phyloP scores from a whole-genome alignment of 352 stramenopile genomes.

The Phytophthora fragariaefolia region DNA sequence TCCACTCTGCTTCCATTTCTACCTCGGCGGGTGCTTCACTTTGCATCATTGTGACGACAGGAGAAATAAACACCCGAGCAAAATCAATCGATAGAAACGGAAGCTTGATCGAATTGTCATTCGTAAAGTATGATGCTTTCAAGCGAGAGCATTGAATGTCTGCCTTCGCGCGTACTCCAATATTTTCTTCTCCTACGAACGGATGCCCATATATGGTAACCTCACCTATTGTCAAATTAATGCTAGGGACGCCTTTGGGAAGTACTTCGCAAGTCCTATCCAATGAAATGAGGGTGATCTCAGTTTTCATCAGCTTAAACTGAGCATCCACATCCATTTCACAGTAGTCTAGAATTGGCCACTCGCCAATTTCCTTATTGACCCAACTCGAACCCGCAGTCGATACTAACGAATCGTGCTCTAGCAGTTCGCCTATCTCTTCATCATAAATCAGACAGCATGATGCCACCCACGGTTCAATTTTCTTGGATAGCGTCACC shows the following conservation, averaged over 20 bases:
- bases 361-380: conserved; percentile 1
- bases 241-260: conserved; percentile 49
- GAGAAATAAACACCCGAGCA: conserved; percentile 63
- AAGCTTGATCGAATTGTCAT: conserved; percentile 24
- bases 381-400: background rate
- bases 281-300: conserved; percentile 44
- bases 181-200: conserved; percentile 49
- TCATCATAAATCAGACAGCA: conserved; percentile 17
- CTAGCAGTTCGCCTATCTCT: conserved; percentile 1
- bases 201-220: conserved; percentile 64
- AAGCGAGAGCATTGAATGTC: conserved; percentile 70
- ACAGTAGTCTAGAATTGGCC: conserved; percentile 24
- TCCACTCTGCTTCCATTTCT: conserved; percentile 82
- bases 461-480: conserved; percentile 38
- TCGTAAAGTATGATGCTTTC: conserved; percentile 50
- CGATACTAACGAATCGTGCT: background rate
- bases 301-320: conserved; percentile 60
- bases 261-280: conserved; percentile 52
- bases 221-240: conserved; percentile 60
- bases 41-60: conserved; percentile 48
- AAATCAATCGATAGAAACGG: conserved; percentile 75
- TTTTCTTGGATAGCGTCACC: conserved; percentile 27
- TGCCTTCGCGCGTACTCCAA: conserved; percentile 68
- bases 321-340: conserved; percentile 61
- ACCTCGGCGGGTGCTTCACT: conserved; percentile 49